A percentile compares a stretch with the other conserved stretches of the same genome.
These are phyloP conservation scores for Chlorella sp. DNA, from an alignment of 139 green algal genomes.

Conservation along the genomic window DNA sequence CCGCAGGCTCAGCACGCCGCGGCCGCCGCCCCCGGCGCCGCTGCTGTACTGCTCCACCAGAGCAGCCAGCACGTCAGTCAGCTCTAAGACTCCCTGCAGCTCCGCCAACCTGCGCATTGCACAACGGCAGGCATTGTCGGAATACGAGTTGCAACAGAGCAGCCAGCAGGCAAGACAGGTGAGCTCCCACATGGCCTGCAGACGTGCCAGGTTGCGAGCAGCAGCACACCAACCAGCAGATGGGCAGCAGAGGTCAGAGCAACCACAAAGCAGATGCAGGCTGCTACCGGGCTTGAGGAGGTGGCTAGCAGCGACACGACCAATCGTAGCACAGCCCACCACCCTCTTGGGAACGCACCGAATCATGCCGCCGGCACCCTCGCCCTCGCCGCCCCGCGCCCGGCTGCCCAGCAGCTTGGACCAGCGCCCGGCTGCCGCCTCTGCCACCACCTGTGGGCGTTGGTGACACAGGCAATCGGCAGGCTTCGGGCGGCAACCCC, in stretches of 20 bases:
- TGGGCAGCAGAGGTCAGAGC: neutral
- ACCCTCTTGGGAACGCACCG: too few relatives aligned
- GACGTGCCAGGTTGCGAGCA: neutral
- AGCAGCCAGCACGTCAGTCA: constrained; percentile 53
- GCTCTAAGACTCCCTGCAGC: constrained; percentile 66
- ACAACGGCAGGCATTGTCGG: neutral
- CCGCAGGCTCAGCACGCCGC: constrained; percentile 41
- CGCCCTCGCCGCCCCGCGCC: constrained; percentile 12
- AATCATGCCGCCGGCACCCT: neutral
- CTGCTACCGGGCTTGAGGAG: neutral
- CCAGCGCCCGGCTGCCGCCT: constrained; percentile 74
- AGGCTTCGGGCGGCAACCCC: too few relatives aligned
- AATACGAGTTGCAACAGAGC: neutral
- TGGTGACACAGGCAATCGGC: too few relatives aligned
- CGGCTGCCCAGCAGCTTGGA: constrained; percentile 73
- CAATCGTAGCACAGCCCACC: too few relatives aligned
- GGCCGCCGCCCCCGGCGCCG: constrained; percentile 18
- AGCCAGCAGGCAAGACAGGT: neutral
- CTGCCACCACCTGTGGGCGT: constrained; percentile 63
- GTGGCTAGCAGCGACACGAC: too few relatives aligned
- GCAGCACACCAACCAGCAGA: neutral
- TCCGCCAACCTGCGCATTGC: constrained; percentile 57
- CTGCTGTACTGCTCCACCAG: constrained; percentile 45
- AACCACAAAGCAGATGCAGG: neutral
- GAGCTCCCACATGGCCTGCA: too few relatives aligned